Conservation (phyloP, 805 yeast species). For the Yueomyces sp. region DNA sequence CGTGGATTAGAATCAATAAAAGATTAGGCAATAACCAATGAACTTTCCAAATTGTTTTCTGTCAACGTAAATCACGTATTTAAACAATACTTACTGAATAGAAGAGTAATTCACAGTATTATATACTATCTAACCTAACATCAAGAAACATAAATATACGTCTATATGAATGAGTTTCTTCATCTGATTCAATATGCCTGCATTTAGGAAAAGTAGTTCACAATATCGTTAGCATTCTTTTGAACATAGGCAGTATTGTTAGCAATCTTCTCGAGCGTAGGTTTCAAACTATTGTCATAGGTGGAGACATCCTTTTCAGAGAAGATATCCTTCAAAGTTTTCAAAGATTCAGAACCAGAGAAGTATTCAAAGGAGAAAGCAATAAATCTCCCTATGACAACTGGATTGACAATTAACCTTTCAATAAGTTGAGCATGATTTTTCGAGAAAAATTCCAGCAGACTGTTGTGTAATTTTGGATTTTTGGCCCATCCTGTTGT, state of each 20-base stretch:
- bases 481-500: slow-evolving; percentile 33
- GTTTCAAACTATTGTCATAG: slow-evolving; percentile 8
- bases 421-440: slow-evolving; percentile 30
- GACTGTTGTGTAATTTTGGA: slow-evolving; percentile 25
- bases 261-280: slow-evolving; percentile 8
- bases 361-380: slow-evolving; percentile 23
- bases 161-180: no score
- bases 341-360: slow-evolving; percentile 26
- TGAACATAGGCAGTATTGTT: slow-evolving; percentile 5
- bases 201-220: no score
- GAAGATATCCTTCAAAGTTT: slow-evolving; percentile 23
- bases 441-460: slow-evolving; percentile 33
- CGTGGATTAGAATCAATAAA: slow-evolving; percentile 11
- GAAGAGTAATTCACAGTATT: no score
- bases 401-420: slow-evolving; percentile 32
- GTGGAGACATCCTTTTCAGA: slow-evolving; percentile 17
- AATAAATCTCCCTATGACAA: slow-evolving; percentile 32
- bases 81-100: no score
- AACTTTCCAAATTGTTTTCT: no score
- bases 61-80: no score
- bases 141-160: no score
- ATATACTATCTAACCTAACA: no score
- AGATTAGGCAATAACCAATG: no score
- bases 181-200: no score
- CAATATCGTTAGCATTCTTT: neutral